Evolutionary conservation across 192 early-diverging fungal genomes (phyloP).

Genomic region (Mycoemilia scoparia): DNA sequence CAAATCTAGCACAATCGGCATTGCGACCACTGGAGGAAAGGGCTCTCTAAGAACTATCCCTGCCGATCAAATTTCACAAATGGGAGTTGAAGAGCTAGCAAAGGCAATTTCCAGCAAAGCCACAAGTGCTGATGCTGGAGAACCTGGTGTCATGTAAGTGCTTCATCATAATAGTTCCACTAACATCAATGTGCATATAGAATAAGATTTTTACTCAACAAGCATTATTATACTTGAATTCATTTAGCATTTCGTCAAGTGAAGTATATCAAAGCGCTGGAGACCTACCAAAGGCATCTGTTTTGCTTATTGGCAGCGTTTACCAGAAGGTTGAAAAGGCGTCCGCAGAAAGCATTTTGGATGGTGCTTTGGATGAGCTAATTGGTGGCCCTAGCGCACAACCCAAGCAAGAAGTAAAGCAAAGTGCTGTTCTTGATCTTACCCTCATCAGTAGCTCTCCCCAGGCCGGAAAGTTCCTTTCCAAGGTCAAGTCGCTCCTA

Average conservation of each 20-base stretch:
- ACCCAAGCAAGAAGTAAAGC: not conserved
- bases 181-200: too few species aligned
- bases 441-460: slow-evolving; percentile 13
- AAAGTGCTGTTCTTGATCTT: slow-evolving; percentile 7
- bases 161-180: too few species aligned
- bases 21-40: too few species aligned
- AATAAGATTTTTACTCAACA: too few species aligned
- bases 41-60: too few species aligned
- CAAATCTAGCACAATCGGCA: too few species aligned
- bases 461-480: slow-evolving; percentile 5
- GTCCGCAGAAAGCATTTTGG: slow-evolving; percentile 7
- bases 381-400: slow-evolving; percentile 5
- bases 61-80: too few species aligned
- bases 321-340: slow-evolving; percentile 9
- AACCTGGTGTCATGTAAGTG: too few species aligned
- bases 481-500: slow-evolving; percentile 17
- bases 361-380: slow-evolving; percentile 14
- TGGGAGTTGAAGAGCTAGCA: too few species aligned
- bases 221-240: too few species aligned
- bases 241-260: slow-evolving; percentile 37
- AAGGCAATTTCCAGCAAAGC: too few species aligned
- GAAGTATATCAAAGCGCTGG: slow-evolving; percentile 38
- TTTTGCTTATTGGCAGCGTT: slow-evolving; percentile 42
- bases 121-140: too few species aligned
- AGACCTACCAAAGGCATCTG: slow-evolving; percentile 32